Percentiles rank a stretch among this genome's conserved stretches.
Conservation (phyloP, 192 early-diverging fungal species). For the Backusella mclennaniae region DNA sequence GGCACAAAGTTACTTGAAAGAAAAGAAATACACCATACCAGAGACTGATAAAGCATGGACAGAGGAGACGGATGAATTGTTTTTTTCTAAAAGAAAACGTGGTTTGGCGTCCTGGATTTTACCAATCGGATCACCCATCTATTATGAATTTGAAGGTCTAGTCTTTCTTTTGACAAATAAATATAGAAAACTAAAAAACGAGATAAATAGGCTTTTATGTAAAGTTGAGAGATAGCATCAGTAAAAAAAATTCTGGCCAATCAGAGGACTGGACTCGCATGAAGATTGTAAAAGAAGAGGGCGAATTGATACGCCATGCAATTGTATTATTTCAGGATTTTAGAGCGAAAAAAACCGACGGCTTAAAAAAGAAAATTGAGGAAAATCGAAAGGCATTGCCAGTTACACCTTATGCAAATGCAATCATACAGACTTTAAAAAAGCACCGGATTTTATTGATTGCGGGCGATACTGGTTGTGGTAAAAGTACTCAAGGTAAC, state of each 20-base stretch:
- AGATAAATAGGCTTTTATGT: constrained; percentile 19
- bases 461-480: constrained; percentile 73
- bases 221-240: constrained; percentile 16
- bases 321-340: constrained; percentile 54
- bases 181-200: not conserved
- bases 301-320: constrained; percentile 37
- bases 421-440: constrained; percentile 56
- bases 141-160: constrained; percentile 40
- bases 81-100: constrained; percentile 32
- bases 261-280: not conserved
- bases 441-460: constrained; percentile 62
- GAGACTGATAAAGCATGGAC: constrained; percentile 19
- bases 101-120: constrained; percentile 32
- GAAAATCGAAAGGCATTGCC: constrained; percentile 59
- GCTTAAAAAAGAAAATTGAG: constrained; percentile 42
- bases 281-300: constrained; percentile 11
- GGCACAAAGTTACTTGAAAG: constrained; percentile 31
- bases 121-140: constrained; percentile 26
- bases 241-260: not conserved
- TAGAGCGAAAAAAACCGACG: constrained; percentile 38
- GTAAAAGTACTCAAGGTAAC: constrained; percentile 59
- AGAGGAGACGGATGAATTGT: constrained; percentile 33
- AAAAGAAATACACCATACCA: not conserved
- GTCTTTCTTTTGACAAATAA: not conserved
- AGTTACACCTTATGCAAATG: constrained; percentile 58